Evolutionary conservation across 140 eudicot species (phyloP).

Genomic region (Erigeron philadelphicus): DNA sequence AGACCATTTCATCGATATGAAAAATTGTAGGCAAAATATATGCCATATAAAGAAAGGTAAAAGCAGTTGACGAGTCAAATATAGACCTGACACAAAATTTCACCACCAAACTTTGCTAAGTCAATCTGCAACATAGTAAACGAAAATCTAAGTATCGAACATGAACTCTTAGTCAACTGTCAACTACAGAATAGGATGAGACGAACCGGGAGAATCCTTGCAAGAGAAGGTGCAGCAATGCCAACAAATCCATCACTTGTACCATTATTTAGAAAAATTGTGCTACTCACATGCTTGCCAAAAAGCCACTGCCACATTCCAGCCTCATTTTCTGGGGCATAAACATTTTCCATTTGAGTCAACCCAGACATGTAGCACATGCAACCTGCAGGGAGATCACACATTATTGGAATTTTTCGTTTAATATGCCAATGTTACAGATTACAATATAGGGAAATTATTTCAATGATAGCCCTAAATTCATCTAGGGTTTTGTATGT

Average conservation of each 20-base stretch:
- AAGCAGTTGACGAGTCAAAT: conserved; percentile 4
- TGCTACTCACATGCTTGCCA: conserved; percentile 72
- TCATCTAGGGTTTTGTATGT: neutral
- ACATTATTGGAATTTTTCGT: conserved; percentile 5
- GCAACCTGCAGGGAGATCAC: conserved; percentile 54
- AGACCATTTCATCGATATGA: neutral
- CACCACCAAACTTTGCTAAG: conserved; percentile 81
- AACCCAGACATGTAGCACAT: conserved; percentile 98
- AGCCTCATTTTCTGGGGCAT: conserved; percentile 80
- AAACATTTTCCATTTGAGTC: conserved; percentile 78
- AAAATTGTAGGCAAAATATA: neutral
- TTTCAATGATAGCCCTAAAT: neutral
- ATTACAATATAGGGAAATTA: neutral
- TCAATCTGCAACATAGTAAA: conserved; percentile 56
- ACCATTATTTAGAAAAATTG: conserved; percentile 61
- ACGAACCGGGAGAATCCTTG: conserved; percentile 90
- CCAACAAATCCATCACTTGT: conserved; percentile 92
- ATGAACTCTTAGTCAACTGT: neutral
- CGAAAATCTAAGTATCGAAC: conserved; percentile 11
- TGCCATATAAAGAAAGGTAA: neutral
- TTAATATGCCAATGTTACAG: conserved; percentile 4
- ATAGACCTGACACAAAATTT: conserved; percentile 80
- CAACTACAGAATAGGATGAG: conserved; percentile 2
- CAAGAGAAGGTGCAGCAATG: conserved; percentile 91
- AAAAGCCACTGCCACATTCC: conserved; percentile 99